phyloP scores from a whole-genome alignment of 192 early-diverging fungal species.

The Pecoramyces ruminantium region DNA sequence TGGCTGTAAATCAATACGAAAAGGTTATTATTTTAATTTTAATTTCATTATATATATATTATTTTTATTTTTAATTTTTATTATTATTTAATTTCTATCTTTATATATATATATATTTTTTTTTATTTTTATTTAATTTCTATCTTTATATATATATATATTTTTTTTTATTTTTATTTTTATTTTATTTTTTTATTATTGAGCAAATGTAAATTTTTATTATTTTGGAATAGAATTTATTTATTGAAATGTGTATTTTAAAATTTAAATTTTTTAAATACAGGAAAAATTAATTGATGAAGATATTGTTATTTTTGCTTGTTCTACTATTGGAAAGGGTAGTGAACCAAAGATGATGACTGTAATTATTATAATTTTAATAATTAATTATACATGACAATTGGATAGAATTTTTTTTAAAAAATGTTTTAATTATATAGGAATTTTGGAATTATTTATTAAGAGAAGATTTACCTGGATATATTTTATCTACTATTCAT shows the following conservation, averaged over 20 bases:
- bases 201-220: no score
- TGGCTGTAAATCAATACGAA: neutral
- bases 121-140: no score
- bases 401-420: no score
- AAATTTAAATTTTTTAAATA: no score
- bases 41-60: no score
- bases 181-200: no score
- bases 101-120: no score
- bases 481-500: slow-evolving; percentile 41
- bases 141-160: no score
- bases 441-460: slow-evolving; percentile 82
- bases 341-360: slow-evolving; percentile 83
- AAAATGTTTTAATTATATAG: slow-evolving; percentile 1
- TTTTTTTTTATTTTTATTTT: no score
- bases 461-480: slow-evolving; percentile 51
- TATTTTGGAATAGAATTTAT: no score
- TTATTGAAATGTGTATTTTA: no score
- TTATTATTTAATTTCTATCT: neutral
- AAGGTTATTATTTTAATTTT: neutral
- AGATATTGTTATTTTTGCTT: slow-evolving; percentile 59
- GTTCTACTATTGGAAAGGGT: slow-evolving; percentile 89
- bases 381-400: slow-evolving; percentile 1
- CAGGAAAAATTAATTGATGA: slow-evolving; percentile 40
- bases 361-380: slow-evolving; percentile 11
- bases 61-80: no score